Evolutionary conservation across 768 basidiomycete species (phyloP).

Genomic region (Termitomyces titanicus): DNA sequence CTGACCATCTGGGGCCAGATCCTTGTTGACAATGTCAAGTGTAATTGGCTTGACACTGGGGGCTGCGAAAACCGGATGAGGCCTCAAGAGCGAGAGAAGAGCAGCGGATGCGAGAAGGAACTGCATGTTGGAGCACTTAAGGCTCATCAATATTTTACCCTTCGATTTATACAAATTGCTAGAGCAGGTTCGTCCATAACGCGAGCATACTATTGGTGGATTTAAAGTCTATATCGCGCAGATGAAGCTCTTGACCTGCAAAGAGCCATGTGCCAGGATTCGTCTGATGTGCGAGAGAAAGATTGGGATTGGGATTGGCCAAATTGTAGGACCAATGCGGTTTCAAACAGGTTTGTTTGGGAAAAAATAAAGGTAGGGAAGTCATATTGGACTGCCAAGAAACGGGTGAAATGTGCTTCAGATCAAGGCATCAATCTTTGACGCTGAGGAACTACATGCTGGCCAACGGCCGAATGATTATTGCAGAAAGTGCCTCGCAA

Average conservation of each 20-base stretch:
- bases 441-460: not conserved
- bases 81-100: conserved; percentile 15
- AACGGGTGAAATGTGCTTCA: not conserved
- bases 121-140: conserved; percentile 19
- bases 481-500: not conserved
- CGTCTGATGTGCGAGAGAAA: conserved; percentile 1
- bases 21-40: conserved; percentile 35
- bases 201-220: conserved; percentile 1
- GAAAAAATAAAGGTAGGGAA: not conserved
- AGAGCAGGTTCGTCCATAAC: not conserved
- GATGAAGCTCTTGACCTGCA: not conserved
- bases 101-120: conserved; percentile 15
- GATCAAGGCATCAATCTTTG: not conserved
- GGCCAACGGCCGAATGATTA: not conserved
- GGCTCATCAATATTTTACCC: not conserved
- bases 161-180: conserved; percentile 9
- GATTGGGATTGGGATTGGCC: not conserved
- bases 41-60: conserved; percentile 18
- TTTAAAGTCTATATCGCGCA: not conserved
- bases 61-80: conserved; percentile 10
- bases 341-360: not conserved
- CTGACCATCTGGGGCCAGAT: conserved; percentile 43
- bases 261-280: not conserved
- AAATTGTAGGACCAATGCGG: not conserved
- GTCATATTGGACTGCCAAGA: conserved; percentile 9